Conservation (phyloP, 176 grass and related monocot species). For the Puya raimondii region DNA sequence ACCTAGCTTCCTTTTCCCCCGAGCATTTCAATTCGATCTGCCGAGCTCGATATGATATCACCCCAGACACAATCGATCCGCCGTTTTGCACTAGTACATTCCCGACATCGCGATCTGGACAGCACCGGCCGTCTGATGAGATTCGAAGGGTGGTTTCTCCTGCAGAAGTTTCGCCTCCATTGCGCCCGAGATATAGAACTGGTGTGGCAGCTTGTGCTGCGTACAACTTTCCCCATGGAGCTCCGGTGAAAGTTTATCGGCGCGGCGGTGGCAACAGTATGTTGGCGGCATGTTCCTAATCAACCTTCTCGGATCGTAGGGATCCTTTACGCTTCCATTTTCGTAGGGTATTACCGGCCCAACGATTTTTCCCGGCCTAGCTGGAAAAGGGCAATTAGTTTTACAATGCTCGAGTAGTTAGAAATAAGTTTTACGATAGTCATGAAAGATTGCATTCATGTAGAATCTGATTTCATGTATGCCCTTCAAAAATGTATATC, state of each 20-base stretch:
- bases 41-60: no score
- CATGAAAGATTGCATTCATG: no score
- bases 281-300: constrained; percentile 48
- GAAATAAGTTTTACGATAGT: background rate
- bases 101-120: constrained; percentile 59
- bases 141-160: constrained; percentile 39
- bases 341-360: constrained; percentile 57
- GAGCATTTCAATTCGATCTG: no score
- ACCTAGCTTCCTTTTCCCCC: no score
- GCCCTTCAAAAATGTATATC: no score
- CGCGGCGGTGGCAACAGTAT: constrained; percentile 52
- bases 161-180: constrained; percentile 42
- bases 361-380: constrained; percentile 73
- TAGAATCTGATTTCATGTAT: no score
- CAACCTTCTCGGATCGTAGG: constrained; percentile 56
- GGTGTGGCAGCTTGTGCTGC: constrained; percentile 46
- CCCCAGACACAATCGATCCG: no score
- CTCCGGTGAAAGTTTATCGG: constrained; percentile 23
- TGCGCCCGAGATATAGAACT: constrained; percentile 46
- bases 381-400: constrained; percentile 9
- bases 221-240: constrained; percentile 30
- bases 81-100: constrained; percentile 51
- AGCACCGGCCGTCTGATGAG: constrained; percentile 58
- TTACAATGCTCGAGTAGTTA: background rate
- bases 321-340: constrained; percentile 49